Percentiles rank a stretch among this genome's conserved stretches.
Conservation (phyloP, 208 protist species). For the Angomonas desouzai region DNA sequence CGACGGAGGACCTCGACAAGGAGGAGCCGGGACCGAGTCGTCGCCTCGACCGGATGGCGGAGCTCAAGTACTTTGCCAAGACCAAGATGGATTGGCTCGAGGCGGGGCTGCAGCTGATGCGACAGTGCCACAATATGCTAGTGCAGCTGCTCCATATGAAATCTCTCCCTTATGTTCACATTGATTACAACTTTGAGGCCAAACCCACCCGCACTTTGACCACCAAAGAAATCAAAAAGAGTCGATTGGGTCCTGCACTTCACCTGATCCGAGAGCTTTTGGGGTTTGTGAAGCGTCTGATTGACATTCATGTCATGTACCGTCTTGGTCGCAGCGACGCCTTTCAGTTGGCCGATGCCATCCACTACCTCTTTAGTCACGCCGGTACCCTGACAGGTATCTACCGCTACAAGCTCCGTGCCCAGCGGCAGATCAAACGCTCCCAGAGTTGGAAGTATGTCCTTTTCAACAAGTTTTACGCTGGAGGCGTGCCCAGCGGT, state of each 20-base stretch:
- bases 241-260: conserved; percentile 99
- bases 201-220: conserved; percentile 99
- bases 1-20: conserved; percentile 9
- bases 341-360: conserved; percentile 99
- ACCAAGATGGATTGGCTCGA: conserved; percentile 99
- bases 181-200: conserved; percentile 99
- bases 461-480: conserved; percentile 99
- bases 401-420: conserved; percentile 99
- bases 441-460: conserved; percentile 99
- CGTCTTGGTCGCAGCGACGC: conserved; percentile 99
- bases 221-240: conserved; percentile 99
- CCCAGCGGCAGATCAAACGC: conserved; percentile 99
- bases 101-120: conserved; percentile 99
- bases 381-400: conserved; percentile 99
- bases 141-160: conserved; percentile 99
- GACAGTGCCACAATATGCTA: conserved; percentile 99
- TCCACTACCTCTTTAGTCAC: conserved; percentile 99
- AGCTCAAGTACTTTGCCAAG: conserved; percentile 99
- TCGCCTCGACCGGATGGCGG: conserved; percentile 91
- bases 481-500: conserved; percentile 98
- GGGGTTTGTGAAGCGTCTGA: conserved; percentile 98
- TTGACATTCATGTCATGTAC: conserved; percentile 99
- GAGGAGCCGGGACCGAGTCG: conserved; percentile 24
- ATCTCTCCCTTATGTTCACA: conserved; percentile 99
- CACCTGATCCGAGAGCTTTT: conserved; percentile 99